A percentile compares a stretch with the other conserved stretches of the same genome.
Conservation (phyloP, 1,284 basidiomycete species). For the Ganoderma lucidum region DNA sequence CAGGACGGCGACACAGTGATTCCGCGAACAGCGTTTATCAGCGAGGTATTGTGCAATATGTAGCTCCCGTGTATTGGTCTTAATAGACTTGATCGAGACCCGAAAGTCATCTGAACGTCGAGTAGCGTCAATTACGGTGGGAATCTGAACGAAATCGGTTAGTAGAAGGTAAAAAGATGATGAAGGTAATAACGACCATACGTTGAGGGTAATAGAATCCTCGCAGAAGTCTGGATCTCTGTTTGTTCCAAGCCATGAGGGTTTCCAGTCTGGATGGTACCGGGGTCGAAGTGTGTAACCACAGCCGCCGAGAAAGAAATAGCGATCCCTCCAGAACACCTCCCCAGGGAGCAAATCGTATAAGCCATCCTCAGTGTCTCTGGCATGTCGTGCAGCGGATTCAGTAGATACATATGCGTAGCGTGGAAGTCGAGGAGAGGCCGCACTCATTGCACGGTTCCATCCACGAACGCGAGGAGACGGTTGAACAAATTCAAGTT, state of each 20-base stretch:
- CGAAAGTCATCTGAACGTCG: constrained; percentile 25
- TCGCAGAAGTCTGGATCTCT: constrained; percentile 16
- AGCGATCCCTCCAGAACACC: constrained; percentile 13
- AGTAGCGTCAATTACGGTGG: constrained; percentile 35
- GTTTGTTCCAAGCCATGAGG: constrained; percentile 25
- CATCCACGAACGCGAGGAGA: background rate
- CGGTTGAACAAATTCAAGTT: background rate
- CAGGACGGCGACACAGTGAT: constrained; percentile 33
- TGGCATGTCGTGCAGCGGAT: background rate
- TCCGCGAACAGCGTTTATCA: constrained; percentile 8
- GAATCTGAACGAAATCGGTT: constrained; percentile 4
- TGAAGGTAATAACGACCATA: background rate
- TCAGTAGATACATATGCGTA: constrained; percentile 11
- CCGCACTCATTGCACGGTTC: background rate
- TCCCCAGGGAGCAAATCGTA: constrained; percentile 7
- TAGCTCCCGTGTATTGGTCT: constrained; percentile 17
- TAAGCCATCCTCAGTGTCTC: background rate
- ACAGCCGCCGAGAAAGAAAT: background rate
- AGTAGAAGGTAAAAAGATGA: background rate
- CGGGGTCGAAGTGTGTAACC: constrained; percentile 25
- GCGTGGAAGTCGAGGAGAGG: background rate
- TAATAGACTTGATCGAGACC: constrained; percentile 36
- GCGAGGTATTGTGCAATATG: constrained; percentile 24
- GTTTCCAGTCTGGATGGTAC: constrained; percentile 23
- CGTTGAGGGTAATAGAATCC: constrained; percentile 14